A percentile compares a stretch with the other conserved stretches of the same genome.
phyloP scores from a whole-genome alignment of 192 early-diverging fungal genomes.

The Chytriomyces sp. region DNA sequence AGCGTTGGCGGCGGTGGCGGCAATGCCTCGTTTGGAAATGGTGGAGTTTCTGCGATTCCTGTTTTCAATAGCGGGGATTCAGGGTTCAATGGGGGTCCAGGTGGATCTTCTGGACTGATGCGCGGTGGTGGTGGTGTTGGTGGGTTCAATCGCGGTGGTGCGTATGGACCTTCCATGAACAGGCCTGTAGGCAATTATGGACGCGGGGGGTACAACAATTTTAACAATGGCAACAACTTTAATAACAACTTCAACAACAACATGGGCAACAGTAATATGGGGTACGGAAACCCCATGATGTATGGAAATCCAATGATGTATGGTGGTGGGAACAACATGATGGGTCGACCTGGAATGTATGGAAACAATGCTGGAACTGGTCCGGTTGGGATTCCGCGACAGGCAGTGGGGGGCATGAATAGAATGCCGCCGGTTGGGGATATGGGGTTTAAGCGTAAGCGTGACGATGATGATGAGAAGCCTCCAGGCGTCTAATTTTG shows the following conservation, averaged over 20 bases:
- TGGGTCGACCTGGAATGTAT: neutral
- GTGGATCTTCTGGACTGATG: too few relatives aligned
- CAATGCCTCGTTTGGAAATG: neutral
- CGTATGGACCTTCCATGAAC: neutral
- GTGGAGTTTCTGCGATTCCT: conserved; percentile 10
- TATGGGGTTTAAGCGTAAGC: conserved; percentile 11
- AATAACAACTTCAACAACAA: neutral
- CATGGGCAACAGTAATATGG: neutral
- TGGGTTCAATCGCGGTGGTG: neutral
- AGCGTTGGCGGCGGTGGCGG: neutral
- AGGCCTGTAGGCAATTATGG: neutral
- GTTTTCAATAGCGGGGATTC: neutral
- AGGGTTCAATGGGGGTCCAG: neutral
- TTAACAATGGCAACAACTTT: neutral
- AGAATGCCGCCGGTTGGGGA: neutral
- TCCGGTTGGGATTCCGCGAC: neutral
- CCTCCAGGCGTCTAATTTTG: conserved; percentile 1
- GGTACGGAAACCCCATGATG: neutral
- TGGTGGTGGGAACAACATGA: neutral
- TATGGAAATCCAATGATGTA: conserved; percentile 4
- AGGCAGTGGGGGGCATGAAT: neutral
- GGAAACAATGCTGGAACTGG: too few relatives aligned
- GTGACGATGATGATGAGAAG: conserved; percentile 27
- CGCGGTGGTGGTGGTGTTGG: neutral
- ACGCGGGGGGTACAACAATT: neutral